Base-by-base conservation (phyloP, 352 stramenopile species). In the Globisporangium splendens region DNA sequence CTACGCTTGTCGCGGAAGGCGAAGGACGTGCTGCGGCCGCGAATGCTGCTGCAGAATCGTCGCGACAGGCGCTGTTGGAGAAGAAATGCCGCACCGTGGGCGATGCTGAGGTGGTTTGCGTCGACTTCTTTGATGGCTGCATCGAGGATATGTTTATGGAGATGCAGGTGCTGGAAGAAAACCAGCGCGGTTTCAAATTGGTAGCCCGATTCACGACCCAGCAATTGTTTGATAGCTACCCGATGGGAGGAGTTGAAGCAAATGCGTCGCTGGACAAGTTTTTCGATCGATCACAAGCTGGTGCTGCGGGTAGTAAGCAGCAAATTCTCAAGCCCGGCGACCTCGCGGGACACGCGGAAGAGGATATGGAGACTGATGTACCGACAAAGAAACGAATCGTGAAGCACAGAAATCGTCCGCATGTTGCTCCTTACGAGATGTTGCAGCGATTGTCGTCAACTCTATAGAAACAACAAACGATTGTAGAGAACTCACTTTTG, bases 91-190 rank as follows among this genome's bases (percentile, higher is more conserved):
- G 18, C 10, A 41, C 57, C 5, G 24, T 83, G 21, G 69, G 60
- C 8, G 71, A 79, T 18, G 66, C 73, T 0, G 75, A 86, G 48
- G 69, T 79, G 6, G 59, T 65, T 1, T 69, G 62, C 17, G 59
- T 70, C 13, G 69, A 63, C 41, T 35, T 81, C 6, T 5, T 79
- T 14, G 50, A 68, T 10, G 75, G 79, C 28, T 44, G 77, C 7
- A 35, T 81, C 13, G 54, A 66, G 20, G 69, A 66, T n/a, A 72
- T 86, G 31, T 86, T 86, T 15, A 24, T 69, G 22, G 66, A 81
- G 42, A 79, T 83, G 70, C 66, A 73, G 42, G 66, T 78, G 20
- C 54, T 55, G 8, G 47, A 66, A 3, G 63, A 81, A 39, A 86
- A 72, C 54, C 44, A 51, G 20, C 38, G 43, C 0, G 51, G 69